Evolutionary conservation across 352 stramenopile genomes (phyloP), one percentile per base, ranked within the genome.

Genomic region (Phytophthora sp.): DNA sequence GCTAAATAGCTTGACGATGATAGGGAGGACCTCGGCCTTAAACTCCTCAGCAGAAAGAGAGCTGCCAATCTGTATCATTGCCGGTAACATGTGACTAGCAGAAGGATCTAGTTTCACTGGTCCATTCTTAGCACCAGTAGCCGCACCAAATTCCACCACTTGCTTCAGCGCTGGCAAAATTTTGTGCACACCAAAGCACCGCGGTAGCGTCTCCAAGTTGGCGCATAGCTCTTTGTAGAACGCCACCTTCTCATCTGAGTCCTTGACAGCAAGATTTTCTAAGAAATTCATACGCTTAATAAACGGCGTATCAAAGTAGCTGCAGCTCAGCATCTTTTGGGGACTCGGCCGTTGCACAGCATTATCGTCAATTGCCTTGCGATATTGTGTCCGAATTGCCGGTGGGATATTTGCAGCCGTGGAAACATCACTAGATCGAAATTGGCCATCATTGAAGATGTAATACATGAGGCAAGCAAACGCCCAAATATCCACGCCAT

Each of bases 281-380:
- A 99, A 57, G 69, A 97, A 97, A 43, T 91, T 76, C 83, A 98
- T 94, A n/a, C 92, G 80, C 56, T 92, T 94, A 62, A 97, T 92
- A 59, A 98, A 98, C 12, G 90, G 75, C 50, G 92, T 97, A 53
- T 97, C 86, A 70, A 98, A 98, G 23, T 95, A 90, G 28, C 84
- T 93, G 54, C 84, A 96, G 53, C 84, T 84, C 3, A 98, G 71
- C 7, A 98, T 66, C 32, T 97, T 96, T 58, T 92, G 78, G 0
- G 96, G 81, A 41, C 78, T 86, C 8, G 94, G 89, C 23, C 96
- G 76, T 2, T 79, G 77, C 5, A 69, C 59, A 11, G 70, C 42
- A 54, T 88, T 81, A 0, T 75, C 76, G 46, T 96, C 88, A 30
- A 97, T 86, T 20, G 90, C 79, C 62, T 98, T 95, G 37, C 85